Percentiles rank a stretch among this genome's conserved stretches.
These are phyloP conservation scores for Echria macrotheca DNA, from an alignment of 495 filamentous ascomycete genomes.

Conservation along the genomic window DNA sequence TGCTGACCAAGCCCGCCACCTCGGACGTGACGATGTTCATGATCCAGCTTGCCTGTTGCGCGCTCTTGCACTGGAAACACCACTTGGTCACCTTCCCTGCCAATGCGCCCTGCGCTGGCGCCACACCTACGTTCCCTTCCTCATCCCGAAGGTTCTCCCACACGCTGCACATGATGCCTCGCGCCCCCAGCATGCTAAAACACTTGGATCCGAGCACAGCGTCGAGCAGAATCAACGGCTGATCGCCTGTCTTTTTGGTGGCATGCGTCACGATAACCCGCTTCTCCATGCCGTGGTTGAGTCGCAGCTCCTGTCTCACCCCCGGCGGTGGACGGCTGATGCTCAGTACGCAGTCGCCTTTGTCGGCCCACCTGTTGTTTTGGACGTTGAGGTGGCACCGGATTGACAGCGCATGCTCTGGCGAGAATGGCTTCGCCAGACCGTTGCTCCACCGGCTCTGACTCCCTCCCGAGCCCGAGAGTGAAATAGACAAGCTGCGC, in stretches of 20 bases:
- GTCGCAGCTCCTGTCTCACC: conserved; percentile 45
- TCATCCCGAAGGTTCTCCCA: conserved; percentile 74
- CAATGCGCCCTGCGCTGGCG: conserved; percentile 66
- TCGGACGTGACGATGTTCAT: conserved; percentile 40
- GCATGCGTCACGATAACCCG: conserved; percentile 64
- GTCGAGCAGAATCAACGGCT: conserved; percentile 67
- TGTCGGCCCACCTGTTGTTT: conserved; percentile 79
- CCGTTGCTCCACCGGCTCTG: conserved; percentile 51
- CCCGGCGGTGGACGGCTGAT: conserved; percentile 66
- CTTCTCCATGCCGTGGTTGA: conserved; percentile 63
- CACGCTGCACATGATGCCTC: conserved; percentile 80
- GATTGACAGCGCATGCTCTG: conserved; percentile 55
- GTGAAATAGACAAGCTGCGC: conserved; percentile 48
- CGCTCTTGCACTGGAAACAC: conserved; percentile 65
- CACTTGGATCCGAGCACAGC: conserved; percentile 75
- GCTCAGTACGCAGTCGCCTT: conserved; percentile 75
- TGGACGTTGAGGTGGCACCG: conserved; percentile 75
- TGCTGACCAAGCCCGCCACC: conserved; percentile 34
- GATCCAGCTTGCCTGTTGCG: conserved; percentile 41
- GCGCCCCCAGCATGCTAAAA: conserved; percentile 76
- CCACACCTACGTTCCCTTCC: conserved; percentile 60
- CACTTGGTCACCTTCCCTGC: conserved; percentile 67
- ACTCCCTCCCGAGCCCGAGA: conserved; percentile 32
- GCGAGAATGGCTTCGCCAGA: conserved; percentile 25
- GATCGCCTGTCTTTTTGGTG: conserved; percentile 55